These are phyloP conservation scores for Tubosaeta sp. DNA, from an alignment of 768 basidiomycete genomes.

Conservation along the genomic window DNA sequence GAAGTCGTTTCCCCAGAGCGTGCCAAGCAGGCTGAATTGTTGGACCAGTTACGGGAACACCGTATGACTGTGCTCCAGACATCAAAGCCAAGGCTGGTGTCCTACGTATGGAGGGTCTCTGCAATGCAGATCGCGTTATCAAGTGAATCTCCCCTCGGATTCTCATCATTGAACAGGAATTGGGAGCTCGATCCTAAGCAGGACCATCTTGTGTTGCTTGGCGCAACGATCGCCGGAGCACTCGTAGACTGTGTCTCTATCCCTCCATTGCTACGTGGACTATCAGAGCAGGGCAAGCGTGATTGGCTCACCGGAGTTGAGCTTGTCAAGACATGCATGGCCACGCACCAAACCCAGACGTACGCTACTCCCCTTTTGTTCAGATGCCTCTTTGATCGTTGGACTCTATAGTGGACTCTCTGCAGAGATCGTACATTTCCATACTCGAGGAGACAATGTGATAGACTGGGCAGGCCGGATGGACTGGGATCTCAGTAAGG, in stretches of 20 bases:
- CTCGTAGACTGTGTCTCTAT: slow-evolving; percentile 51
- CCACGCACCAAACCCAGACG: slow-evolving; percentile 81
- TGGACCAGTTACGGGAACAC: too few species aligned
- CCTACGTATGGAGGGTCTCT: too few species aligned
- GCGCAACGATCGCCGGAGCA: slow-evolving; percentile 69
- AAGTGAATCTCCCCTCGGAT: not conserved
- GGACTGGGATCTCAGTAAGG: slow-evolving; percentile 75
- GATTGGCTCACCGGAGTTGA: slow-evolving; percentile 83
- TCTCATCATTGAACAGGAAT: slow-evolving; percentile 35
- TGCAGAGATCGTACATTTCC: slow-evolving; percentile 88
- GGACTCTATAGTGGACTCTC: slow-evolving; percentile 60
- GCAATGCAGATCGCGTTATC: slow-evolving; percentile 25
- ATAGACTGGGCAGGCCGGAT: slow-evolving; percentile 34
- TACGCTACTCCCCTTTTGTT: slow-evolving; percentile 34
- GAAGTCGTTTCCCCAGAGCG: too few species aligned
- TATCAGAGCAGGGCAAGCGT: slow-evolving; percentile 58
- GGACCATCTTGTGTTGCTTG: slow-evolving; percentile 94
- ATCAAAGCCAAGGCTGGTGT: too few species aligned
- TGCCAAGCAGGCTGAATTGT: too few species aligned
- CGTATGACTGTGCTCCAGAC: slow-evolving; percentile 70
- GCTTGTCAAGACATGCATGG: slow-evolving; percentile 84
- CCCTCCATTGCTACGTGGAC: slow-evolving; percentile 60
- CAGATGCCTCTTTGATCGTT: not conserved
- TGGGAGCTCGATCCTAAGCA: slow-evolving; percentile 85
- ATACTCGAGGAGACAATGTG: slow-evolving; percentile 55